Evolutionary conservation across 2,329 filamentous ascomycete species (phyloP).

Genomic region (Stenocarpella maydis): DNA sequence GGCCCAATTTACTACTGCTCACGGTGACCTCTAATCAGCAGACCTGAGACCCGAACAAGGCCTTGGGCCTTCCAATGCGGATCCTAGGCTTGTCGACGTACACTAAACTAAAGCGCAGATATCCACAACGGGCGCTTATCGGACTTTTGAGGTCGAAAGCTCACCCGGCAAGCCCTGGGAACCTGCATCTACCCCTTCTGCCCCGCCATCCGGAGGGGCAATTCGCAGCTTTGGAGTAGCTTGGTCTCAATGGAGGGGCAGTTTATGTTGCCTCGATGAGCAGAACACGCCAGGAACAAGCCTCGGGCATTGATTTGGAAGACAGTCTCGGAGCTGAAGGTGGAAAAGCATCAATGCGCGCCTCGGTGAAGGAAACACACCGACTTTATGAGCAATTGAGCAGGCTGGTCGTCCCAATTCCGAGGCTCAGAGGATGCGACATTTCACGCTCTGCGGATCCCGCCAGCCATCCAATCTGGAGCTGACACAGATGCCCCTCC

Average conservation of each 20-base stretch:
- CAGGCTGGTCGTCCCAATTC: conserved; percentile 16
- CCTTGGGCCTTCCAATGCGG: conserved; percentile 3
- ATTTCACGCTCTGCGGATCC: conserved; percentile 25
- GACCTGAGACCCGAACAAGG: conserved; percentile 10
- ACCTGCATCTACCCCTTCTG: conserved; percentile 26
- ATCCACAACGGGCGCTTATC: conserved; percentile 34
- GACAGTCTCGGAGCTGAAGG: not conserved
- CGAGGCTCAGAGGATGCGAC: conserved; percentile 25
- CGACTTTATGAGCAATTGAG: conserved; percentile 33
- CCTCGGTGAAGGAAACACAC: conserved; percentile 30
- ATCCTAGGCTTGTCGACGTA: not conserved
- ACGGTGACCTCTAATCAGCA: conserved; percentile 14
- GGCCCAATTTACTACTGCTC: conserved; percentile 31
- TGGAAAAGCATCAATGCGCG: not conserved
- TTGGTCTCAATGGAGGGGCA: conserved; percentile 26
- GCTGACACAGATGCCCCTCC: conserved; percentile 29
- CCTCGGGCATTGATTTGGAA: not conserved
- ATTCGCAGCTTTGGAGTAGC: conserved; percentile 22
- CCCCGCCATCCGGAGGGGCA: conserved; percentile 35
- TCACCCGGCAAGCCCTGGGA: conserved; percentile 3
- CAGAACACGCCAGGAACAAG: not conserved
- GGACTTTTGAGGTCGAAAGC: conserved; percentile 1
- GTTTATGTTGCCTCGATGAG: not conserved
- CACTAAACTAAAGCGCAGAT: not conserved
- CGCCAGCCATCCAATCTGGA: conserved; percentile 30